Conservation (phyloP, 768 basidiomycete genomes). For the Cubamyces lactineus region DNA sequence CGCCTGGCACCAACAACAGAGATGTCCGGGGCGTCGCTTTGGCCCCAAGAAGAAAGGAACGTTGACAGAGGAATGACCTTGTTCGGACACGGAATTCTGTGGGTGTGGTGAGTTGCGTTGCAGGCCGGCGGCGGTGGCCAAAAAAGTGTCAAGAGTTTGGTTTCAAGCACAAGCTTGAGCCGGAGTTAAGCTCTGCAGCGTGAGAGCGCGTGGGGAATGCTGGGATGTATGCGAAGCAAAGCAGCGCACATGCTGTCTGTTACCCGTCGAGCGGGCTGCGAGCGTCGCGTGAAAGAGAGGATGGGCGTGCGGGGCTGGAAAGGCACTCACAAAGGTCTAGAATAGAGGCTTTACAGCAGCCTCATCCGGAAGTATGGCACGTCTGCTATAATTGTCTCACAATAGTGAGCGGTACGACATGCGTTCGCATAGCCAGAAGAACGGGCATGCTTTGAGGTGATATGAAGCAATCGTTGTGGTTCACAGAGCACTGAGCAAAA, state of each 20-base stretch:
- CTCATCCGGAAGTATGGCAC: neutral
- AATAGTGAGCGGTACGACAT: no score
- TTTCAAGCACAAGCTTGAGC: no score
- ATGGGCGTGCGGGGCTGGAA: neutral
- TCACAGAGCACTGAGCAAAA: no score
- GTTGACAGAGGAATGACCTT: no score
- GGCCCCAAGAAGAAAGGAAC: neutral
- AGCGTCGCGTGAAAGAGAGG: neutral
- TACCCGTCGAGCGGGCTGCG: neutral
- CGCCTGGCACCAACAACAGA: neutral
- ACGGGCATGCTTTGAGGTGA: no score
- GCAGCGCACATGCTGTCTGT: neutral
- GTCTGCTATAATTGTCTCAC: neutral
- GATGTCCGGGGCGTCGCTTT: neutral
- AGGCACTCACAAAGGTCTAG: neutral
- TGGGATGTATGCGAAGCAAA: neutral
- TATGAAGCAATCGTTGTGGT: no score
- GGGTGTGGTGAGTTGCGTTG: neutral
- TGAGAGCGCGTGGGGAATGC: conserved; percentile 2
- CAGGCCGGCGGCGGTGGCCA: neutral
- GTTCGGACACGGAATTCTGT: no score
- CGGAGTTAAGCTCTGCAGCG: neutral
- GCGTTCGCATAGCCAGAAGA: no score
- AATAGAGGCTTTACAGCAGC: neutral
- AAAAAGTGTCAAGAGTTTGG: neutral